Evolutionary conservation across 1,284 basidiomycete genomes (phyloP).

Genomic region (Leucocoprinus gongylophorus): DNA sequence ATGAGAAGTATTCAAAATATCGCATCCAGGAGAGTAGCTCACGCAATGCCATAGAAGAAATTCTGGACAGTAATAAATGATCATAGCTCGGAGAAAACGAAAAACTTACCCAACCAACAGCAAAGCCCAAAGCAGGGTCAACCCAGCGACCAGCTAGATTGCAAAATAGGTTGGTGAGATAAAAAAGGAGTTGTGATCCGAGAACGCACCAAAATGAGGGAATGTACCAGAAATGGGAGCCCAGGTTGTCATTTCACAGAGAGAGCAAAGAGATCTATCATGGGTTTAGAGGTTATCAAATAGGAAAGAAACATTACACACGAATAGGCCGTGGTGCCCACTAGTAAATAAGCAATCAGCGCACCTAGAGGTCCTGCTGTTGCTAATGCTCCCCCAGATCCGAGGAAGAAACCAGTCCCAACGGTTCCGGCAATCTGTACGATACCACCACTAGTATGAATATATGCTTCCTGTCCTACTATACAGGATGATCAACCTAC

Average conservation of each 20-base stretch:
- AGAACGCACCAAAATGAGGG: constrained; percentile 51
- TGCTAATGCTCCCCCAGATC: constrained; percentile 57
- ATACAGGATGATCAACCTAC: constrained; percentile 29
- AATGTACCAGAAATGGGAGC: constrained; percentile 72
- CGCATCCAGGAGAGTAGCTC: constrained; percentile 13
- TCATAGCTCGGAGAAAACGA: background rate
- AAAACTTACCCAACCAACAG: constrained; percentile 48
- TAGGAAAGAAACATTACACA: constrained; percentile 26
- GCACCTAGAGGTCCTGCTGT: constrained; percentile 55
- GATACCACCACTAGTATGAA: background rate
- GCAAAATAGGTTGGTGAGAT: constrained; percentile 2
- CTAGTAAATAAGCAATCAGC: constrained; percentile 52
- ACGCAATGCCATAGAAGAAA: constrained; percentile 42
- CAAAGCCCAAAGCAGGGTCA: constrained; percentile 71
- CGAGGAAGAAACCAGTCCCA: constrained; percentile 77
- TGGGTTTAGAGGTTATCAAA: background rate
- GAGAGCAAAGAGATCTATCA: constrained; percentile 48
- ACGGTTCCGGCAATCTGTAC: constrained; percentile 63
- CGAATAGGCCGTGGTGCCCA: constrained; percentile 58
- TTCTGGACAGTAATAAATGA: constrained; percentile 20
- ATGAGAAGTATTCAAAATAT: background rate
- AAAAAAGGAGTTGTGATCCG: background rate
- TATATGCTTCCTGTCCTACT: background rate
- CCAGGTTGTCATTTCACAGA: constrained; percentile 67
- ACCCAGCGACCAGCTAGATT: constrained; percentile 57